Base-by-base conservation (phyloP, 495 filamentous ascomycete genomes). In the Neurospora tetraspora region DNA sequence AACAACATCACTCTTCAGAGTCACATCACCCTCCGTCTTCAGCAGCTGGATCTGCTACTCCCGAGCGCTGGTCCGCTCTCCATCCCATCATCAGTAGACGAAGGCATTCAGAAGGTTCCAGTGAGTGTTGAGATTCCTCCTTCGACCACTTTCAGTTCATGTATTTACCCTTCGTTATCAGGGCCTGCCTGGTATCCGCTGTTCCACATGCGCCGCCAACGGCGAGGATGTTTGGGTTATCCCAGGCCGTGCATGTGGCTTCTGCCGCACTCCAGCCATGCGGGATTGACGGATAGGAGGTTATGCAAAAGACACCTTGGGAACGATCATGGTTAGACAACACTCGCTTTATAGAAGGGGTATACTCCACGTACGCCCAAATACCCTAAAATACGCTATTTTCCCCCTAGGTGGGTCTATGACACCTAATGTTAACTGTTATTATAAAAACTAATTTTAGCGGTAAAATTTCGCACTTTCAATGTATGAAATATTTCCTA, bases 191-290 rank as follows among this genome's bases (percentile, higher is more conserved):
- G 80, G 80, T 4, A 73, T 80, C n/a, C 76, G 71, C 11, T 81
- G 80, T 68, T 71, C 61, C 2, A 80, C 72, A 1, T 81, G 80
- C 68, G 78, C 80, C 45, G 79, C 77, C 23, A 85, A 85, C 47
- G 85, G 85, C 42, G 75, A 81, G 37, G 85, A 86, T 43, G 81
- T 85, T 53, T 87, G 85, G 85, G 84, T 87, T 61, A 80, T 86
- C 43, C 84, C 84, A 3, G 84, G 85, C 45, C 77, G 81, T 43
- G 76, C 80, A 23, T 87, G 85, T 70, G 78, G 78, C 12, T 80
- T 83, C 69, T 87, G 85, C 76, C 79, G 83, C 37, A 86, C 84
- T 1, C 76, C 80, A 3, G 75, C 76, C 1, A 65, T 65, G 53
- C 27, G 53, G 53, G 53, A 65, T 34, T 65, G 53, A 65, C 53